Percentiles rank a stretch among this genome's conserved stretches.
phyloP scores from a whole-genome alignment of 768 basidiomycete species.

The Cyclocybe aegerita region DNA sequence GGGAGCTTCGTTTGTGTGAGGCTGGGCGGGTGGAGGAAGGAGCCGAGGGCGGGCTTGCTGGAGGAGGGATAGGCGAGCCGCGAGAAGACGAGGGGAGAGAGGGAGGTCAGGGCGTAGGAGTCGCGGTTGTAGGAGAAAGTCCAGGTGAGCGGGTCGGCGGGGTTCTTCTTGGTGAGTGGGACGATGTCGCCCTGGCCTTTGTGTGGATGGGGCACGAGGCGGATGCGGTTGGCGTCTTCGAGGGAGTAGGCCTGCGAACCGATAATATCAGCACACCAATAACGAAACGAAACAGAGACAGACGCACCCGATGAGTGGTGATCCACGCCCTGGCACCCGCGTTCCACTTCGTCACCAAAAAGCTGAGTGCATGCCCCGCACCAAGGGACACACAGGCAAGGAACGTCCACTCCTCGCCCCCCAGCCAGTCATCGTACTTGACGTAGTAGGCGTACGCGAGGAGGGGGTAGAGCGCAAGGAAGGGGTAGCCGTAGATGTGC shows the following conservation, averaged over 20 bases:
- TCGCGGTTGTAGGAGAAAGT: constrained; percentile 95
- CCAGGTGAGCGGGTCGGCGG: constrained; percentile 59
- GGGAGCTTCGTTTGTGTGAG: constrained; percentile 48
- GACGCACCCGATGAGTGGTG: constrained; percentile 68
- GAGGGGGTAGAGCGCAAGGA: constrained; percentile 78
- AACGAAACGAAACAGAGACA: not conserved
- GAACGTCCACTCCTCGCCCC: constrained; percentile 98
- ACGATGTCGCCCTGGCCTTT: constrained; percentile 92
- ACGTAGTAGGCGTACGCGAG: constrained; percentile 90
- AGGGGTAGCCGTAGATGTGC: constrained; percentile 75
- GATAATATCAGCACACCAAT: not conserved
- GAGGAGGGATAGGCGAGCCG: constrained; percentile 90
- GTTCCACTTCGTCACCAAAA: constrained; percentile 90
- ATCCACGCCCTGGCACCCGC: constrained; percentile 75
- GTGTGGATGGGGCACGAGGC: constrained; percentile 76
- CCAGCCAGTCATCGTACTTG: constrained; percentile 87
- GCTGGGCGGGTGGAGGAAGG: constrained; percentile 61
- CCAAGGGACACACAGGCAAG: constrained; percentile 85
- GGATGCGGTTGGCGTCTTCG: constrained; percentile 76
- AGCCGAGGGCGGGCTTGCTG: constrained; percentile 59
- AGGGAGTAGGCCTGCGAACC: constrained; percentile 55
- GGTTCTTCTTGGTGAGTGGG: constrained; percentile 59
- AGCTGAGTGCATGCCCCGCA: constrained; percentile 88
- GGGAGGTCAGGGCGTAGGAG: constrained; percentile 74
- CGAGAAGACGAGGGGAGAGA: constrained; percentile 61